A percentile compares a stretch with the other conserved stretches of the same genome.
Conservation (phyloP, 768 basidiomycete species). For the Tricholoma flavovirens region DNA sequence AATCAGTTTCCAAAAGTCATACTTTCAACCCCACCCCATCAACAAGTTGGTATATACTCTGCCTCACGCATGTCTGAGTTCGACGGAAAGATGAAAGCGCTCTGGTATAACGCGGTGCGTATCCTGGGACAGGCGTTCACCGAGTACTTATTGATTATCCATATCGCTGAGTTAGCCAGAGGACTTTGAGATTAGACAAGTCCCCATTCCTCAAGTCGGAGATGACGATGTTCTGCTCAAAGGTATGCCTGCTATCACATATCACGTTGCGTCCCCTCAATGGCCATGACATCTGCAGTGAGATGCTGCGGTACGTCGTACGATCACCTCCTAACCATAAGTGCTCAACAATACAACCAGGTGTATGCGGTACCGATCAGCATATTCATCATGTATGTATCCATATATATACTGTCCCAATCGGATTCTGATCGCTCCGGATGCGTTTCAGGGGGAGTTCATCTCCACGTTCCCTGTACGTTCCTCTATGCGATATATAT, state of each 20-base stretch:
- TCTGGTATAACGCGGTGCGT: slow-evolving; percentile 57
- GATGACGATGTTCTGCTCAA: slow-evolving; percentile 75
- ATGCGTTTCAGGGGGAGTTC: slow-evolving; percentile 44
- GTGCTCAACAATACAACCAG: slow-evolving; percentile 15
- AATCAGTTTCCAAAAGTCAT: background rate
- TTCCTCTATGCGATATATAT: background rate
- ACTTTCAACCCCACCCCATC: background rate
- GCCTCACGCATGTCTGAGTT: slow-evolving; percentile 36
- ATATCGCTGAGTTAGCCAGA: slow-evolving; percentile 40
- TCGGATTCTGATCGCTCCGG: background rate
- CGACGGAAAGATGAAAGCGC: slow-evolving; percentile 50
- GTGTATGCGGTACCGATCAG: slow-evolving; percentile 59
- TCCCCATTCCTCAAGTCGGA: slow-evolving; percentile 58
- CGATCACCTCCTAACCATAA: background rate
- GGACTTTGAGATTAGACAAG: slow-evolving; percentile 60
- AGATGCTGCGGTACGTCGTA: slow-evolving; percentile 34
- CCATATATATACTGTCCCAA: background rate
- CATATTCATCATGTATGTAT: slow-evolving; percentile 51
- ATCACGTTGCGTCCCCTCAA: background rate
- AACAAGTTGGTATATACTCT: background rate
- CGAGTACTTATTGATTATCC: slow-evolving; percentile 12
- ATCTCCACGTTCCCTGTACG: slow-evolving; percentile 54
- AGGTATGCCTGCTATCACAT: slow-evolving; percentile 27
- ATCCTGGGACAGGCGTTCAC: background rate
- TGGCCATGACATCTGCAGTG: slow-evolving; percentile 25